A percentile compares a stretch with the other conserved stretches of the same genome.
Conservation (phyloP, 768 basidiomycete species). For the Pleurotus giganteus region DNA sequence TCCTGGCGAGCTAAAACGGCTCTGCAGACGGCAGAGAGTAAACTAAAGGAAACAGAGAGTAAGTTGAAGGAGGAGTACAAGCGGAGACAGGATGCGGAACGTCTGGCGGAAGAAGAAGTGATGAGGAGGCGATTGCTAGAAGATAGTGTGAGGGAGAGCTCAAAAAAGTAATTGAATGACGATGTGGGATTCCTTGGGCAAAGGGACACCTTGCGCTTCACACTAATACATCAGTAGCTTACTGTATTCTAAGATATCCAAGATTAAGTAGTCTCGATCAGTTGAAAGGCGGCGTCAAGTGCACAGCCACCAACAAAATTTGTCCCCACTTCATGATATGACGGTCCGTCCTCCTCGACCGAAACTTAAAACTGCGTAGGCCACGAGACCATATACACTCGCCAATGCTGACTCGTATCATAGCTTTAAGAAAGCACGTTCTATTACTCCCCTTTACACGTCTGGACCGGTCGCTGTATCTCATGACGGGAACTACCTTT, state of each 20-base stretch:
- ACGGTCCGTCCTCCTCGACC: slow-evolving; percentile 32
- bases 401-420: slow-evolving; percentile 9
- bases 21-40: slow-evolving; percentile 51
- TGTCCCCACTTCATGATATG: slow-evolving; percentile 21
- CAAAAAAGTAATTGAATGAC: slow-evolving; percentile 12
- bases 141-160: slow-evolving; percentile 37
- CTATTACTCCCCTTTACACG: slow-evolving; percentile 82
- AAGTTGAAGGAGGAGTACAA: slow-evolving; percentile 60
- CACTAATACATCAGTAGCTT: too few species aligned
- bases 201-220: too few species aligned
- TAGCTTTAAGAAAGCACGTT: slow-evolving; percentile 75
- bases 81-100: slow-evolving; percentile 59
- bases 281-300: not conserved
- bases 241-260: not conserved
- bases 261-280: not conserved
- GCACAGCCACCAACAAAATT: not conserved
- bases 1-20: slow-evolving; percentile 52
- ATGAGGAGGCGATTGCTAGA: slow-evolving; percentile 49
- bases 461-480: slow-evolving; percentile 83
- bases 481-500: slow-evolving; percentile 71
- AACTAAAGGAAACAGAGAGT: slow-evolving; percentile 47
- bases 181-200: too few species aligned
- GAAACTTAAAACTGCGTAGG: slow-evolving; percentile 65
- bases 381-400: slow-evolving; percentile 6
- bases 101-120: slow-evolving; percentile 45